phyloP scores from a whole-genome alignment of 345 rosid genomes.

The Boechera retrofracta region DNA sequence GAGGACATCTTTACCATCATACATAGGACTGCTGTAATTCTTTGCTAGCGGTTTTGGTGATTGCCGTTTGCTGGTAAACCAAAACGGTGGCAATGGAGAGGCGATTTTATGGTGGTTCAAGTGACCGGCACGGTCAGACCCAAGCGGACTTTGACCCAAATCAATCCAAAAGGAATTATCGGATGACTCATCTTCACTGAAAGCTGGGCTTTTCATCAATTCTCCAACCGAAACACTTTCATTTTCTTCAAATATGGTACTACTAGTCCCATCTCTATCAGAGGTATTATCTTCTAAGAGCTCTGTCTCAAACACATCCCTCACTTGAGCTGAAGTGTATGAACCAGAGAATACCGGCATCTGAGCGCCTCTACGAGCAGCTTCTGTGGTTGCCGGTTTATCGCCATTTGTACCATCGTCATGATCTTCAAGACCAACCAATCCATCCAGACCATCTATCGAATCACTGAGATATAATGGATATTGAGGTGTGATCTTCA shows the following conservation, averaged over 20 bases:
- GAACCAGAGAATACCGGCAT: slow-evolving; percentile 87
- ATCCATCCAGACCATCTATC: slow-evolving; percentile 66
- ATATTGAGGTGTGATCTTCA: slow-evolving; percentile 71
- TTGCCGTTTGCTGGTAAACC: slow-evolving; percentile 64
- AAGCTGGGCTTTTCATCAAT: slow-evolving; percentile 84
- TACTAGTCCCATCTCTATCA: slow-evolving; percentile 73
- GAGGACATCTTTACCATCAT: slow-evolving; percentile 68
- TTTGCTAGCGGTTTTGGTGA: slow-evolving; percentile 68
- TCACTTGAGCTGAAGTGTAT: slow-evolving; percentile 72
- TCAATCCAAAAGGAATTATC: slow-evolving; percentile 92
- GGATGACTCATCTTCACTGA: slow-evolving; percentile 92
- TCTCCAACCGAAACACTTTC: slow-evolving; percentile 83
- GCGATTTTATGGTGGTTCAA: slow-evolving; percentile 58
- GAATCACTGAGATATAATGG: slow-evolving; percentile 80
- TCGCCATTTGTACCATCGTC: slow-evolving; percentile 49
- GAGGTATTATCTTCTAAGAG: slow-evolving; percentile 70
- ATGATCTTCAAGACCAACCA: slow-evolving; percentile 57
- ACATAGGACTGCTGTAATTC: slow-evolving; percentile 72
- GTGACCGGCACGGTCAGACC: slow-evolving; percentile 63
- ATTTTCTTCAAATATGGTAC: slow-evolving; percentile 78
- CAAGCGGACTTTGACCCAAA: slow-evolving; percentile 91
- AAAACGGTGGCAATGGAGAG: slow-evolving; percentile 77
- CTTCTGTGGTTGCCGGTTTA: slow-evolving; percentile 40
- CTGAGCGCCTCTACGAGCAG: slow-evolving; percentile 48
- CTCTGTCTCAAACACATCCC: slow-evolving; percentile 80